phyloP scores from a whole-genome alignment of 805 yeast species.

The Saccharomyces eubayanus region DNA sequence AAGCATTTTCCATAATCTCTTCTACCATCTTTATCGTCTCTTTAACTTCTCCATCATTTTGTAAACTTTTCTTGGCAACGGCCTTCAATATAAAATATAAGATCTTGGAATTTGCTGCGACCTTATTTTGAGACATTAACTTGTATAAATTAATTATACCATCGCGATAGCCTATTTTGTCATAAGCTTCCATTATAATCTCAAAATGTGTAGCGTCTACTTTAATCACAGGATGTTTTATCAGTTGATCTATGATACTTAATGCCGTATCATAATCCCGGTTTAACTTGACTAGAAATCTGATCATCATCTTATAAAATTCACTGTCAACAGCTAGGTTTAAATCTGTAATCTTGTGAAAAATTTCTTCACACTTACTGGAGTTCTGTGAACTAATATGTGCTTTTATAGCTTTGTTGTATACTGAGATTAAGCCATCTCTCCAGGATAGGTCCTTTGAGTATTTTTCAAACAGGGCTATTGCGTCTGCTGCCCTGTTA shows the following conservation, averaged over 20 bases:
- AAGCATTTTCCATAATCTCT: constrained; percentile 24
- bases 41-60: constrained; percentile 22
- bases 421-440: constrained; percentile 8
- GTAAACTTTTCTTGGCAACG: constrained; percentile 24
- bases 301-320: constrained; percentile 19
- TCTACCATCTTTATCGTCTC: constrained; percentile 27
- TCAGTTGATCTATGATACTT: constrained; percentile 13
- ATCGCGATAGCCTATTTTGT: constrained; percentile 19
- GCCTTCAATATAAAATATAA: constrained; percentile 28
- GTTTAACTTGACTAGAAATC: constrained; percentile 10
- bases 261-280: constrained; percentile 20
- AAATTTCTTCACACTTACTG: constrained; percentile 13
- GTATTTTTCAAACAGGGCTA: constrained; percentile 17
- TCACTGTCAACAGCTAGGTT: constrained; percentile 14
- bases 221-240: constrained; percentile 9
- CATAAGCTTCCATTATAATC: constrained; percentile 27
- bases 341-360: constrained; percentile 9
- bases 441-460: background rate
- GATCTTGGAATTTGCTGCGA: constrained; percentile 21
- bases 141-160: constrained; percentile 25
- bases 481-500: constrained; percentile 14
- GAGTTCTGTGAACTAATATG: constrained; percentile 11
- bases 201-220: constrained; percentile 25
- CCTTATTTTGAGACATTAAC: constrained; percentile 19
- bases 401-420: constrained; percentile 21